phyloP scores from a whole-genome alignment of 208 protist species.

The Leishmania major region DNA sequence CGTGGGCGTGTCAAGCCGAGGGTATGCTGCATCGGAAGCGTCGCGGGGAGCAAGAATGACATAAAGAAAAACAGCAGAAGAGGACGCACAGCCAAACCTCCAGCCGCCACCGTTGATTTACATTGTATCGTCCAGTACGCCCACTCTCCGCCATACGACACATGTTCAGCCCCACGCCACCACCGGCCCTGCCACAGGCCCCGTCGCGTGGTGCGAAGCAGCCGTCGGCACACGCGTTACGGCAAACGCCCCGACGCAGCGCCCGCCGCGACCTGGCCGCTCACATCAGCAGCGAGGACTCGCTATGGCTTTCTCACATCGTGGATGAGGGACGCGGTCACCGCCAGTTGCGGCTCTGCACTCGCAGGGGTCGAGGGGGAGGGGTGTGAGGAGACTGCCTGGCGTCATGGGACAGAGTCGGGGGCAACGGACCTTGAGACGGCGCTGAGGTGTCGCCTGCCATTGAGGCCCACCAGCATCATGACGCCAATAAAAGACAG shows the following conservation, averaged over 20 bases:
- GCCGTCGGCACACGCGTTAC: not conserved
- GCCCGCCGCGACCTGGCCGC: too few species aligned
- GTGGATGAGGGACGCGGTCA: too few species aligned
- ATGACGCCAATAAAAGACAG: not conserved
- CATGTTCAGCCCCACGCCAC: too few species aligned
- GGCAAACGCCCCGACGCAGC: not conserved
- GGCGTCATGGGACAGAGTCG: too few species aligned
- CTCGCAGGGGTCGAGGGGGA: too few species aligned
- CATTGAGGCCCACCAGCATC: not conserved
- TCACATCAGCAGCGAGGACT: too few species aligned
- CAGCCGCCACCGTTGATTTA: not conserved
- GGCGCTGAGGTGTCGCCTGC: not conserved
- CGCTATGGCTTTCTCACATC: too few species aligned
- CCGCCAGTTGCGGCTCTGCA: too few species aligned
- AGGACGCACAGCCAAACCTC: not conserved
- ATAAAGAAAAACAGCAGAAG: not conserved
- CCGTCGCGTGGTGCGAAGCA: not conserved
- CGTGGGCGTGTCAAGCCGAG: not conserved
- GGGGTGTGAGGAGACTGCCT: too few species aligned
- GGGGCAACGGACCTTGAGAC: not conserved
- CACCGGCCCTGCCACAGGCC: not conserved
- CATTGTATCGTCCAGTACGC: too few species aligned
- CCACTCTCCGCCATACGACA: not conserved
- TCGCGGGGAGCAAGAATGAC: too few species aligned
- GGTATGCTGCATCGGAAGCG: too few species aligned